These are phyloP conservation scores for Syzygium jambos DNA, from an alignment of 345 rosid species.

Conservation along the genomic window DNA sequence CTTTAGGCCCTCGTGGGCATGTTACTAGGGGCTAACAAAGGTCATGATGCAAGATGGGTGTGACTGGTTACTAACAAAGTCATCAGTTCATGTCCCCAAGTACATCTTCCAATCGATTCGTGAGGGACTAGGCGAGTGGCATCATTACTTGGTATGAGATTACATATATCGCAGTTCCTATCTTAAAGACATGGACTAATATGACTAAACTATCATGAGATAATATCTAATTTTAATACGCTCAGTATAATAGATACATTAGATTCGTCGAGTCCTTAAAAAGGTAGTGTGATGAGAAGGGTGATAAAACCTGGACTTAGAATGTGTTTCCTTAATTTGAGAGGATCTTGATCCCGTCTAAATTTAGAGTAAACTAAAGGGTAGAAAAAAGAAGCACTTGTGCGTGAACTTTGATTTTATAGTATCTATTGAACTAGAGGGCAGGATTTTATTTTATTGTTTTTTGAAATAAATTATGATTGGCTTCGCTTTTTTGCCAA, in stretches of 20 bases:
- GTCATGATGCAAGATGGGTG: no score
- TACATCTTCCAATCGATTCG: no score
- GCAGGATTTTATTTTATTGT: background rate
- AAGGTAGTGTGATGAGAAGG: background rate
- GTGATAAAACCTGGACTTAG: background rate
- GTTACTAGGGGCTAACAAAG: background rate
- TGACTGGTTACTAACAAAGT: no score
- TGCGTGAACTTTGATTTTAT: background rate
- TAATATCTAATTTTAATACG: background rate
- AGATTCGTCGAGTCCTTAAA: background rate
- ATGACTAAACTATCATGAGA: background rate
- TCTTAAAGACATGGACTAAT: background rate
- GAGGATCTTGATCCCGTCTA: background rate
- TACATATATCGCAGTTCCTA: background rate
- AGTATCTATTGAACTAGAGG: background rate
- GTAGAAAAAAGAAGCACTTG: background rate
- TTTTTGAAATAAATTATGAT: background rate
- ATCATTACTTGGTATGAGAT: no score
- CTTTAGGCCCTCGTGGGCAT: background rate
- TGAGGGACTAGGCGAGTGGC: no score
- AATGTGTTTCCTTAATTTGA: background rate
- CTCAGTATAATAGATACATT: background rate
- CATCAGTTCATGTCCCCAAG: no score
- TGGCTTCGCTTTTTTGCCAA: background rate
- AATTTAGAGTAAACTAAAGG: background rate